phyloP scores from a whole-genome alignment of 2,329 filamentous ascomycete species.

The Orbilia blumenaviensis region DNA sequence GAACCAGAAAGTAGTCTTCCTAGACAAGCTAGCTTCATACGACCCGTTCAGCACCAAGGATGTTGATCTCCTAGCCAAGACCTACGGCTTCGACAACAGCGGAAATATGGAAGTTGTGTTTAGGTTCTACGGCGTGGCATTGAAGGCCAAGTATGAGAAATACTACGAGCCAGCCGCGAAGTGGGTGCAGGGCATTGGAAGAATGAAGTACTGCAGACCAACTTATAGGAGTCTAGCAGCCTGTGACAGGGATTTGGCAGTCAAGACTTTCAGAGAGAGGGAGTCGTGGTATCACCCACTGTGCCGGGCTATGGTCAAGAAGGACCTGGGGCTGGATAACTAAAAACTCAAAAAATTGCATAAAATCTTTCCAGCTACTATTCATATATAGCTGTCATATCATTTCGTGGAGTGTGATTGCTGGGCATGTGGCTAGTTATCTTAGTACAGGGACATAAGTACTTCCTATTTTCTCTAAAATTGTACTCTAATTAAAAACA shows the following conservation, averaged over 20 bases:
- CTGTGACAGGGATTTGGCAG: slow-evolving; percentile 76
- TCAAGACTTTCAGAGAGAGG: slow-evolving; percentile 85
- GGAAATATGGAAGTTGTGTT: slow-evolving; percentile 86
- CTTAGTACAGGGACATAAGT: no score
- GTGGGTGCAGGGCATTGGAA: slow-evolving; percentile 80
- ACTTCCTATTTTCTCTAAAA: no score
- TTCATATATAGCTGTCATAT: no score
- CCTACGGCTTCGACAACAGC: slow-evolving; percentile 77
- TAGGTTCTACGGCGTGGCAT: slow-evolving; percentile 80
- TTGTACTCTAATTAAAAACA: no score
- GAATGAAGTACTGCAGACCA: slow-evolving; percentile 97
- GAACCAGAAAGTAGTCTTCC: slow-evolving; percentile 90
- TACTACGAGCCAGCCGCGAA: slow-evolving; percentile 77
- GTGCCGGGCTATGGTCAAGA: slow-evolving; percentile 84
- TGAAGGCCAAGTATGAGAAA: slow-evolving; percentile 75
- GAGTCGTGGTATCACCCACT: slow-evolving; percentile 96
- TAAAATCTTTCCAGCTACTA: no score
- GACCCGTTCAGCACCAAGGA: slow-evolving; percentile 71
- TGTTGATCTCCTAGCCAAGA: slow-evolving; percentile 75
- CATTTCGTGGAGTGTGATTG: no score
- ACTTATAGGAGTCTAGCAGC: slow-evolving; percentile 79
- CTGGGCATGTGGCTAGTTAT: no score
- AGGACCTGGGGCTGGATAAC: slow-evolving; percentile 71
- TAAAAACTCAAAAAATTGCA: no score
- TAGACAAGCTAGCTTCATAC: slow-evolving; percentile 79